Percentiles rank a stretch among this genome's conserved stretches.
Conservation (phyloP, 1,139 yeast genomes). For the Citeromyces siamensis region DNA sequence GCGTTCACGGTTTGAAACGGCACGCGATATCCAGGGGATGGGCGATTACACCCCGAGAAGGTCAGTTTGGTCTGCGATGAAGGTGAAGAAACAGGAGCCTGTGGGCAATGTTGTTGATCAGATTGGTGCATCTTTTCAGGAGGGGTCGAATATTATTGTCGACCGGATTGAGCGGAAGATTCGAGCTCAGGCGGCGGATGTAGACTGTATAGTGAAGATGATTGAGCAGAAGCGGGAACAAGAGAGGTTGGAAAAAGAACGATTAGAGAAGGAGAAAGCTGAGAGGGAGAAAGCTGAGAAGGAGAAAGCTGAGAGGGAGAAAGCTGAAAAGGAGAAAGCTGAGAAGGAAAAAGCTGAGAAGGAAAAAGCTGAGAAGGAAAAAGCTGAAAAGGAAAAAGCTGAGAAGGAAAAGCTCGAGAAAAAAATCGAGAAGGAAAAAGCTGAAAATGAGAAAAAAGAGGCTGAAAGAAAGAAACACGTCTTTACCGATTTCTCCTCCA, state of each 20-base stretch:
- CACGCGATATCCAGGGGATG: neutral
- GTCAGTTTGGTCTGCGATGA: neutral
- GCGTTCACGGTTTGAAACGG: conserved; percentile 12
- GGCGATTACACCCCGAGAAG: neutral
- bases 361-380: conserved; percentile 11
- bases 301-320: conserved; percentile 11
- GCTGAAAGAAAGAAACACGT: conserved; percentile 10
- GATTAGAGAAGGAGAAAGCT: conserved; percentile 7
- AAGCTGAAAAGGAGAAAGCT: conserved; percentile 12
- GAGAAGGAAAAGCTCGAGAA: conserved; percentile 11
- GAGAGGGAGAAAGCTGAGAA: conserved; percentile 11
- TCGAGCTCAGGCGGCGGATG: conserved; percentile 10
- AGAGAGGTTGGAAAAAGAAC: conserved; percentile 3
- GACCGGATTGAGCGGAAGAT: conserved; percentile 9
- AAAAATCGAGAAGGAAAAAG: conserved; percentile 13
- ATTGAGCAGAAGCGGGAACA: conserved; percentile 9
- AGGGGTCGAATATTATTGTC: neutral
- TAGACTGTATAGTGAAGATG: conserved; percentile 11
- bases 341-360: conserved; percentile 12
- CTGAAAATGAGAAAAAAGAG: conserved; percentile 10
- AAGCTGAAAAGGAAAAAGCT: conserved; percentile 11
- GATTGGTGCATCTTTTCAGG: neutral
- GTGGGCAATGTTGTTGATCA: neutral
- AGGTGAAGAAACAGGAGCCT: neutral
- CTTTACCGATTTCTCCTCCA: conserved; percentile 23